These are phyloP conservation scores for Phytophthora gonapodyides DNA, from an alignment of 352 stramenopile species.

Conservation along the genomic window DNA sequence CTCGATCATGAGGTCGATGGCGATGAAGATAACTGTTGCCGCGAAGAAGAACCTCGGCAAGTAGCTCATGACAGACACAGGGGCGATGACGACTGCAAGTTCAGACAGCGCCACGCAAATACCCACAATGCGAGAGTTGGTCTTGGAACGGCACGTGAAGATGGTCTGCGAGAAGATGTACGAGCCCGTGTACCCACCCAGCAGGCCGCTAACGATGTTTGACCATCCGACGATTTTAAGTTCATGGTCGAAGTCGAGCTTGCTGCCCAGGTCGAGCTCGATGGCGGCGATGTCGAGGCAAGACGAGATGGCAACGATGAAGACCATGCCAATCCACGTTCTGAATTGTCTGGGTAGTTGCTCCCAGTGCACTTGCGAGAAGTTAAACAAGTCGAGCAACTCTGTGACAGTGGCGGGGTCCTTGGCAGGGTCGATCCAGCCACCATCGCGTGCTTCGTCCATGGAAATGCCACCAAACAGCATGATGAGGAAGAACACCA, in stretches of 20 bases:
- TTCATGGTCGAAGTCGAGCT: constrained; percentile 95
- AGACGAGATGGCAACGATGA: constrained; percentile 95
- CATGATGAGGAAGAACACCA: too few species aligned
- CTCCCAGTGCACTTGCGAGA: constrained; percentile 86
- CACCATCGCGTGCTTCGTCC: constrained; percentile 52
- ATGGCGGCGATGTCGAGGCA: constrained; percentile 96
- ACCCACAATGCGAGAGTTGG: constrained; percentile 89
- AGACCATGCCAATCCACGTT: constrained; percentile 94
- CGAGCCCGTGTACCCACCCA: constrained; percentile 95
- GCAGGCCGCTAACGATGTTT: constrained; percentile 94
- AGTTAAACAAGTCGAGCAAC: constrained; percentile 89
- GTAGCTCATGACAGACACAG: constrained; percentile 92
- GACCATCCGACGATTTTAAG: constrained; percentile 91
- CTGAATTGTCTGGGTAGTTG: constrained; percentile 84
- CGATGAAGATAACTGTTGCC: constrained; percentile 95
- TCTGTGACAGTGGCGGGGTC: constrained; percentile 52
- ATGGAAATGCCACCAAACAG: too few species aligned
- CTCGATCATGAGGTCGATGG: constrained; percentile 95
- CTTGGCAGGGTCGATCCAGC: constrained; percentile 86
- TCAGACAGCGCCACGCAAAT: constrained; percentile 84
- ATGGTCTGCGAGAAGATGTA: constrained; percentile 99
- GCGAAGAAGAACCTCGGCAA: constrained; percentile 97
- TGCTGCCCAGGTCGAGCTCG: constrained; percentile 93
- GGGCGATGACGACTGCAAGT: constrained; percentile 84
- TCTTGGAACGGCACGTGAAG: constrained; percentile 93